Conservation (phyloP, 1,139 yeast genomes). For the Oligophagozyma castellii region DNA sequence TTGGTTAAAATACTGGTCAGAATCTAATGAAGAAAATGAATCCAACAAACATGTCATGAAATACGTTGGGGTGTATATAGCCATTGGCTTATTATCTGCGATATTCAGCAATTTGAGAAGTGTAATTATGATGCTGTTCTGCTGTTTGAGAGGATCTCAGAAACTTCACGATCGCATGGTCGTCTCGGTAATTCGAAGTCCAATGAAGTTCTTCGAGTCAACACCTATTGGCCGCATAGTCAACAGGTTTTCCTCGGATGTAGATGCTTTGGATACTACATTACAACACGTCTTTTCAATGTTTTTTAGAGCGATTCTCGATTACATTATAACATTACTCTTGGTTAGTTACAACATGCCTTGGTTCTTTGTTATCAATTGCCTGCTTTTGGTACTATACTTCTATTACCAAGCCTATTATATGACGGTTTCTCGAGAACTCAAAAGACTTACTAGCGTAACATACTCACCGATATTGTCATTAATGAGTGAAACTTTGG, state of each 20-base stretch:
- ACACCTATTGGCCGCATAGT: constrained; percentile 69
- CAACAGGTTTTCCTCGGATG: constrained; percentile 59
- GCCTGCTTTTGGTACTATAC: constrained; percentile 32
- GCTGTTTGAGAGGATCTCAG: constrained; percentile 52
- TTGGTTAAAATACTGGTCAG: constrained; percentile 54
- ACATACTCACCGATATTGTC: constrained; percentile 51
- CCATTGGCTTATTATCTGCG: constrained; percentile 42
- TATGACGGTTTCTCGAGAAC: constrained; percentile 40
- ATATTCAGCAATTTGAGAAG: constrained; percentile 37
- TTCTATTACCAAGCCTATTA: constrained; percentile 40
- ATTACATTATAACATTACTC: constrained; percentile 35
- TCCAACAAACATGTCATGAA: constrained; percentile 33
- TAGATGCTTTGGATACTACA: constrained; percentile 44
- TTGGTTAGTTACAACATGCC: constrained; percentile 43
- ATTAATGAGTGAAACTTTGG: constrained; percentile 46
- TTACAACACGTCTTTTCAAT: constrained; percentile 35
- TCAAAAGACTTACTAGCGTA: constrained; percentile 39
- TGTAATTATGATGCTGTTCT: constrained; percentile 43
- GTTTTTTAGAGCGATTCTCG: constrained; percentile 31
- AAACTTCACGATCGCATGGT: constrained; percentile 54
- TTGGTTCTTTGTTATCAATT: constrained; percentile 32
- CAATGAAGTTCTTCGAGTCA: constrained; percentile 69
- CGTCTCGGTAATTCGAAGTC: constrained; percentile 45
- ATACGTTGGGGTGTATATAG: constrained; percentile 48
- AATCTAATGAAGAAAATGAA: constrained; percentile 34